These are phyloP conservation scores for Tolypocladium tropicale DNA, from an alignment of 2,329 filamentous ascomycete species.

Conservation along the genomic window DNA sequence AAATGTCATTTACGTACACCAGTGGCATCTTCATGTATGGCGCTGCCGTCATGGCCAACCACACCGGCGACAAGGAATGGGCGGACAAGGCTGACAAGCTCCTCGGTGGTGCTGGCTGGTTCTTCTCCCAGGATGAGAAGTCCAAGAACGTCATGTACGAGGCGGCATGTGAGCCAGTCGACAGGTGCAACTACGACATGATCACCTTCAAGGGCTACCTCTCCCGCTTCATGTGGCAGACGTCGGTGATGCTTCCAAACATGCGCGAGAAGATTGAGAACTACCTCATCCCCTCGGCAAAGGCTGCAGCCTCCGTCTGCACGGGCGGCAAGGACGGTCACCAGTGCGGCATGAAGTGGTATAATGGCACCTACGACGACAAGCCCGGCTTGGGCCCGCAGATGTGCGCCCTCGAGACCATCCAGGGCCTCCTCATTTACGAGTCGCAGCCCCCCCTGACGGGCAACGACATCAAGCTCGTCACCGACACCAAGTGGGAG, in stretches of 20 bases:
- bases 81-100: slow-evolving; percentile 39
- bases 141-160: slow-evolving; percentile 54
- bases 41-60: slow-evolving; percentile 52
- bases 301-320: slow-evolving; percentile 46
- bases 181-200: slow-evolving; percentile 52
- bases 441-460: slow-evolving; percentile 33
- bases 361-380: slow-evolving; percentile 44
- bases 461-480: slow-evolving; percentile 35
- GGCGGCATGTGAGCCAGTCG: slow-evolving; percentile 49
- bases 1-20: slow-evolving; percentile 54
- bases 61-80: slow-evolving; percentile 45
- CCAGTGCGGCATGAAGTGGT: slow-evolving; percentile 55
- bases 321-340: slow-evolving; percentile 41
- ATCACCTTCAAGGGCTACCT: slow-evolving; percentile 60
- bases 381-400: slow-evolving; percentile 49
- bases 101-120: slow-evolving; percentile 39
- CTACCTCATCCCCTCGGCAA: slow-evolving; percentile 39
- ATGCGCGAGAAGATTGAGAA: slow-evolving; percentile 35
- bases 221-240: slow-evolving; percentile 52
- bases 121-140: slow-evolving; percentile 42
- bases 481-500: slow-evolving; percentile 19
- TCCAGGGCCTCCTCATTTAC: slow-evolving; percentile 46
- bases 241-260: slow-evolving; percentile 45
- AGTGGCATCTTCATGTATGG: slow-evolving; percentile 57
- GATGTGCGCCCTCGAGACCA: slow-evolving; percentile 53